Evolutionary conservation across 139 green algal genomes (phyloP).

Genomic region (Chlamydomonas sp.): DNA sequence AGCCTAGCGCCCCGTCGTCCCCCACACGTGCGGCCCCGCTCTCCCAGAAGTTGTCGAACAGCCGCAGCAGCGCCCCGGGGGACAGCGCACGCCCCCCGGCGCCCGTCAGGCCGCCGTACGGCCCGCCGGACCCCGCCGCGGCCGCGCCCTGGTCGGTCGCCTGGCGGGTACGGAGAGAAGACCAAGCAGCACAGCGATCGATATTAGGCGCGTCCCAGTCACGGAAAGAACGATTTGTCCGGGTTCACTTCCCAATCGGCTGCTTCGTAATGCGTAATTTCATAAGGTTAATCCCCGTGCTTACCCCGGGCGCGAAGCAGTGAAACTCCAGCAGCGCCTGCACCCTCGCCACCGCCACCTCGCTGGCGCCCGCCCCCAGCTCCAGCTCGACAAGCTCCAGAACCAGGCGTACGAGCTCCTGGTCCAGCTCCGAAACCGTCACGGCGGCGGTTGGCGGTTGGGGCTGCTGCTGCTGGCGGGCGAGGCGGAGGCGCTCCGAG

Average conservation of each 20-base stretch:
- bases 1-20: slow-evolving; percentile 64
- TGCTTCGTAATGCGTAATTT: too few species aligned
- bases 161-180: not conserved
- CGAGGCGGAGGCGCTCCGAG: not conserved
- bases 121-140: not conserved
- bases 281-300: not conserved
- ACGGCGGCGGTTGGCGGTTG: slow-evolving; percentile 8
- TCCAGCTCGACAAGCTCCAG: slow-evolving; percentile 52
- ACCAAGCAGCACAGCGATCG: not conserved
- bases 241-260: too few species aligned
- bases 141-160: not conserved
- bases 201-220: too few species aligned
- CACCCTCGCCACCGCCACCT: slow-evolving; percentile 67
- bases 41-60: slow-evolving; percentile 83
- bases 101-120: not conserved
- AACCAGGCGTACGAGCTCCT: slow-evolving; percentile 41
- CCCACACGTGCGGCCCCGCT: slow-evolving; percentile 63
- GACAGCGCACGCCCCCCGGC: not conserved
- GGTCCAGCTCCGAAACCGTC: slow-evolving; percentile 41
- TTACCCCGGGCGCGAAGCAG: slow-evolving; percentile 62
- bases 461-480: not conserved
- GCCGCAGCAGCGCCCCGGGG: slow-evolving; percentile 53
- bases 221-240: too few species aligned
- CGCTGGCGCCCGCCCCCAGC: slow-evolving; percentile 63
- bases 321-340: slow-evolving; percentile 80